These are phyloP conservation scores for Colletotrichum lupini DNA, from an alignment of 2,329 filamentous ascomycete genomes.

Conservation along the genomic window DNA sequence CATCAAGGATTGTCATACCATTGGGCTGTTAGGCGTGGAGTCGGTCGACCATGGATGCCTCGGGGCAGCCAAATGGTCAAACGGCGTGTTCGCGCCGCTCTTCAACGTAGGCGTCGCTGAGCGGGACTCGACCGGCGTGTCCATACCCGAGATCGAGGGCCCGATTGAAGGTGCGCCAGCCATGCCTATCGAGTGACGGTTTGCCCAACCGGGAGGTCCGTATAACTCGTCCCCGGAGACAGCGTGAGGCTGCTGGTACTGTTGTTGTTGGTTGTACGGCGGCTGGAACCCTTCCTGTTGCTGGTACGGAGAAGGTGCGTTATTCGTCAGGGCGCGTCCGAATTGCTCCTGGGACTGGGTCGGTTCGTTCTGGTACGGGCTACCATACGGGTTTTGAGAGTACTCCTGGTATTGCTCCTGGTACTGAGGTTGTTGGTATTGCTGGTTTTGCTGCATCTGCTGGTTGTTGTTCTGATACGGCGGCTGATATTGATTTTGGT, in stretches of 20 bases:
- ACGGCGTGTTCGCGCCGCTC: conserved; percentile 42
- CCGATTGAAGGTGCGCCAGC: conserved; percentile 29
- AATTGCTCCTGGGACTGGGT: conserved; percentile 36
- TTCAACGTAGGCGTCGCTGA: conserved; percentile 45
- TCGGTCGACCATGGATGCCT: conserved; percentile 32
- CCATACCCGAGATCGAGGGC: conserved; percentile 35
- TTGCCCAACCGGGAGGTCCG: conserved; percentile 33
- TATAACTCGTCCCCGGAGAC: conserved; percentile 26
- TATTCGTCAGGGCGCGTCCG: conserved; percentile 29
- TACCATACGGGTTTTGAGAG: conserved; percentile 37
- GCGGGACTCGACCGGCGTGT: conserved; percentile 38
- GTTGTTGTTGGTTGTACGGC: conserved; percentile 5
- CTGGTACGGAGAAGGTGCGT: conserved; percentile 24
- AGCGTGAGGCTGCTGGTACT: conserved; percentile 9
- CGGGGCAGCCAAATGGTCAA: conserved; percentile 33
- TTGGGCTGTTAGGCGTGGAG: conserved; percentile 40
- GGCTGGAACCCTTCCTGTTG: conserved; percentile 20
- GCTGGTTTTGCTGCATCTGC: conserved; percentile 19
- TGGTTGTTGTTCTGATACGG: conserved; percentile 25
- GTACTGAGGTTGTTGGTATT: conserved; percentile 35
- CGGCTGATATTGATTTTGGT: conserved; percentile 30
- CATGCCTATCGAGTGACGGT: conserved; percentile 33
- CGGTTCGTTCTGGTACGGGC: conserved; percentile 42
- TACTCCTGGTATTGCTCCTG: conserved; percentile 39
- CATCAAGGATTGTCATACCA: conserved; percentile 35